phyloP scores from a whole-genome alignment of 2,329 filamentous ascomycete genomes.

The Talaromyces sp. region DNA sequence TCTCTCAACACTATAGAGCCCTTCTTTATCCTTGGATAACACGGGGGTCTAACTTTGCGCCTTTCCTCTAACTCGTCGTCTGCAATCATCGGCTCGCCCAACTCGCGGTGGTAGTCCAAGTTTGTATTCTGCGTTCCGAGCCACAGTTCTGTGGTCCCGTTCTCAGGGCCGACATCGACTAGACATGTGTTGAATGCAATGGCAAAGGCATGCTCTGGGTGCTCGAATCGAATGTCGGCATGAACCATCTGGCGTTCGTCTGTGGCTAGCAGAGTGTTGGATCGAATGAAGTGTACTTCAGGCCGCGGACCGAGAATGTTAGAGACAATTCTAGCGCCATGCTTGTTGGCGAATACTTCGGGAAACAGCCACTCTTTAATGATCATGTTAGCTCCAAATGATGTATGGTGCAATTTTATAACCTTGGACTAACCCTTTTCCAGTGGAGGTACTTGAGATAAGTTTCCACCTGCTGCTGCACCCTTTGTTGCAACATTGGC shows the following conservation, averaged over 20 bases:
- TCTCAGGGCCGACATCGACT: background rate
- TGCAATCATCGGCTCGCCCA: slow-evolving; percentile 2
- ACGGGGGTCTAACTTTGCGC: slow-evolving; percentile 19
- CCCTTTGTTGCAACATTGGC: slow-evolving; percentile 2
- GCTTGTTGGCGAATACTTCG: slow-evolving; percentile 2
- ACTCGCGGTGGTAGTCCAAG: background rate
- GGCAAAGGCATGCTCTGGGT: background rate
- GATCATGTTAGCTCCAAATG: background rate
- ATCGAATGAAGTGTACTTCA: slow-evolving; percentile 5
- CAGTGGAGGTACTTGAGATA: slow-evolving; percentile 4
- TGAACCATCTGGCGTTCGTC: slow-evolving; percentile 3
- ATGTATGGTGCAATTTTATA: background rate
- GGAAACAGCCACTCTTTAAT: slow-evolving; percentile 5
- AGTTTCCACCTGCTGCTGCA: slow-evolving; percentile 1
- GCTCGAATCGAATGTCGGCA: slow-evolving; percentile 2
- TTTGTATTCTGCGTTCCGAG: slow-evolving; percentile 5
- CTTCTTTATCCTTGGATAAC: slow-evolving; percentile 18
- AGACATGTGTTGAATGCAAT: background rate
- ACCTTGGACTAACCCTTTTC: background rate
- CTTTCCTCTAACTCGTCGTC: slow-evolving; percentile 14
- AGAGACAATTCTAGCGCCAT: slow-evolving; percentile 2
- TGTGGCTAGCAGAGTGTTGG: slow-evolving; percentile 2
- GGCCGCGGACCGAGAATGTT: slow-evolving; percentile 1
- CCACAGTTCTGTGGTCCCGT: slow-evolving; percentile 4
- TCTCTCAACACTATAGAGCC: slow-evolving; percentile 27